Percentiles rank a stretch among this genome's conserved stretches.
phyloP scores from a whole-genome alignment of 75 land plant genomes.

The Selaginella tamariscina region DNA sequence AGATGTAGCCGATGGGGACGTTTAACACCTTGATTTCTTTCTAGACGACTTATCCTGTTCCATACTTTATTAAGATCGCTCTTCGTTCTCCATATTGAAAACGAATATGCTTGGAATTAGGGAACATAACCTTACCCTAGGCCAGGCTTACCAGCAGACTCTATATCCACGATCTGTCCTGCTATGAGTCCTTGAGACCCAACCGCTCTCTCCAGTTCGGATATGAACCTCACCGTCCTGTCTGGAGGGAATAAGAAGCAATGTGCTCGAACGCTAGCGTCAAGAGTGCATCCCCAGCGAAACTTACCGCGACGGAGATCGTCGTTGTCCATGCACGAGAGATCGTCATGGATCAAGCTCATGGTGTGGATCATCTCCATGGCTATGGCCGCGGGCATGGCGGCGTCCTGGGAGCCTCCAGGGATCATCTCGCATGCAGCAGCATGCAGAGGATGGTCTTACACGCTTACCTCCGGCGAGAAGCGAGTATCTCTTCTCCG shows the following conservation, averaged over 20 bases:
- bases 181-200: slow-evolving; percentile 53
- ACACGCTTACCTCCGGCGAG: slow-evolving; percentile 10
- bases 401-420: background rate
- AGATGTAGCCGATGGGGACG: no score
- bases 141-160: slow-evolving; percentile 17
- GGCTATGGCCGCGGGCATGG: slow-evolving; percentile 2
- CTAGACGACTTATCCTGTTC: no score
- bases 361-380: slow-evolving; percentile 14
- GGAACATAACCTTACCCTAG: no score
- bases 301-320: slow-evolving; percentile 7
- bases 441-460: slow-evolving; percentile 1
- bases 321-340: slow-evolving; percentile 8
- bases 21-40: no score
- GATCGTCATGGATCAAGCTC: slow-evolving; percentile 4
- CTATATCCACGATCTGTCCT: slow-evolving; percentile 55
- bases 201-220: slow-evolving; percentile 30
- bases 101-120: no score
- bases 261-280: background rate
- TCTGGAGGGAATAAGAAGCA: slow-evolving; percentile 19
- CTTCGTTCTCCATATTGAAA: no score
- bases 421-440: slow-evolving; percentile 7
- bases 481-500: slow-evolving; percentile 2
- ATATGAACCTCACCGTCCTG: slow-evolving; percentile 27
- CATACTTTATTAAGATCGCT: no score
- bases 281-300: no score